Evolutionary conservation across 2,329 filamentous ascomycete genomes (phyloP).

Genomic region (Aspergillus sp.): DNA sequence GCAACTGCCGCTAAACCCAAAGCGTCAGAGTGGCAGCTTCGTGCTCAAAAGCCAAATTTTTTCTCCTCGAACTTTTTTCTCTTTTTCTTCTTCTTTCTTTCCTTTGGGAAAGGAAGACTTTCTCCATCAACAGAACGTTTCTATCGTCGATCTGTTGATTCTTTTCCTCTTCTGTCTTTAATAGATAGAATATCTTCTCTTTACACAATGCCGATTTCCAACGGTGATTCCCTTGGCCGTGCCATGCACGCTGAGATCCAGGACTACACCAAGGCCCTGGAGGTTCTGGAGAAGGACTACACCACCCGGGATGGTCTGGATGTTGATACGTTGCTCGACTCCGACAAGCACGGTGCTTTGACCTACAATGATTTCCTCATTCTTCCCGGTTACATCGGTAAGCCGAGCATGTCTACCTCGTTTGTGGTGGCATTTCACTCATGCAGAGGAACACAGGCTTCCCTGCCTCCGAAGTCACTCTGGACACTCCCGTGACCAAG

Average conservation of each 20-base stretch:
- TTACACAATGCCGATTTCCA: conserved; percentile 67
- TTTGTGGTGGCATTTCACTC: conserved; percentile 7
- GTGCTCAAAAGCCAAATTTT: conserved; percentile 29
- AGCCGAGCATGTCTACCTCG: conserved; percentile 16
- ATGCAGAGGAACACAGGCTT: conserved; percentile 60
- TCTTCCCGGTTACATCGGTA: conserved; percentile 92
- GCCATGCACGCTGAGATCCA: conserved; percentile 56
- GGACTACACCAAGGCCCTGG: conserved; percentile 72
- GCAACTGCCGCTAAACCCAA: conserved; percentile 19
- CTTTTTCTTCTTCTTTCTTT: conserved; percentile 46
- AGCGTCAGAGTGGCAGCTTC: conserved; percentile 7
- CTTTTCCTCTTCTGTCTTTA: conserved; percentile 22
- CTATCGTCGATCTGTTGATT: conserved; percentile 44
- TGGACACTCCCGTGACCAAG: conserved; percentile 93
- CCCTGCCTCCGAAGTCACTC: conserved; percentile 79
- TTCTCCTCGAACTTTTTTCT: conserved; percentile 31
- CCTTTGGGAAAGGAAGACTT: conserved; percentile 58
- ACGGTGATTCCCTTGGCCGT: conserved; percentile 58
- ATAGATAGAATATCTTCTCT: conserved; percentile 29
- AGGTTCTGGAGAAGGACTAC: conserved; percentile 76
- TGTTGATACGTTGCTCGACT: conserved; percentile 82
- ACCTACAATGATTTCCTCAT: conserved; percentile 99
- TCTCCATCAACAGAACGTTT: conserved; percentile 57
- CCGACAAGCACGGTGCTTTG: conserved; percentile 84
- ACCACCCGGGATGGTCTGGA: conserved; percentile 79